Percentiles rank a stretch among this genome's conserved stretches.
These are phyloP conservation scores for Mycena chlorophos DNA, from an alignment of 768 basidiomycete genomes.

Conservation along the genomic window DNA sequence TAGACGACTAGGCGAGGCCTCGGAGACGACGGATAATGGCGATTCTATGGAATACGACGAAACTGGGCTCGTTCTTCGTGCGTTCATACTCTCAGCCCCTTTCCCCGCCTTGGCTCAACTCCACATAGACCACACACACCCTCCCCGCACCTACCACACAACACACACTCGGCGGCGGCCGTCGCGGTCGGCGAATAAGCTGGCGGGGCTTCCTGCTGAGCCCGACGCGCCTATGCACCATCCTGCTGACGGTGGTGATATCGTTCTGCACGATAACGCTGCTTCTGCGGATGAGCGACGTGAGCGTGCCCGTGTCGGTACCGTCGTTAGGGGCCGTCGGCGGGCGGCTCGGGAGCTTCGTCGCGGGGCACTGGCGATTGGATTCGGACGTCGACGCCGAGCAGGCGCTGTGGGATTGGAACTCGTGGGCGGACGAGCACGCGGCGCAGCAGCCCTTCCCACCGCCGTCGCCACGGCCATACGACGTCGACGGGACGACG, in stretches of 20 bases:
- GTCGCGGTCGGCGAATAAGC: too few species aligned
- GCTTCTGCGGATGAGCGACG: conserved; percentile 6
- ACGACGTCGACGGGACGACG: not conserved
- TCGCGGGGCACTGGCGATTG: too few species aligned
- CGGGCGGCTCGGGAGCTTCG: not conserved
- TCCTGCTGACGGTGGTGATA: conserved; percentile 16
- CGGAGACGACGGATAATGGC: too few species aligned
- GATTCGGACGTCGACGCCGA: too few species aligned
- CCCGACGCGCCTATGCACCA: not conserved
- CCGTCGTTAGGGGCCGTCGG: conserved; percentile 7
- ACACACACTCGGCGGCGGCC: not conserved
- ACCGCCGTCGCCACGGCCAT: not conserved
- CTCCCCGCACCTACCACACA: not conserved
- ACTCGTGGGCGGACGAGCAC: too few species aligned
- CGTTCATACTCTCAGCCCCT: not conserved
- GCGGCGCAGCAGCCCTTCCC: not conserved
- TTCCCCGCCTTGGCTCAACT: not conserved
- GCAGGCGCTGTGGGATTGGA: too few species aligned
- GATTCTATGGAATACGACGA: not conserved
- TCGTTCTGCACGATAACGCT: conserved; percentile 11
- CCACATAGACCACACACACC: not conserved
- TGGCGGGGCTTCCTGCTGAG: not conserved
- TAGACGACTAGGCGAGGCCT: too few species aligned
- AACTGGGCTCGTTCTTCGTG: not conserved
- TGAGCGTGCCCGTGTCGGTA: too few species aligned